Percentiles rank a stretch among this genome's conserved stretches.
These are phyloP conservation scores for Brasilioporus rufonigricans DNA, from an alignment of 768 basidiomycete species.

Conservation along the genomic window DNA sequence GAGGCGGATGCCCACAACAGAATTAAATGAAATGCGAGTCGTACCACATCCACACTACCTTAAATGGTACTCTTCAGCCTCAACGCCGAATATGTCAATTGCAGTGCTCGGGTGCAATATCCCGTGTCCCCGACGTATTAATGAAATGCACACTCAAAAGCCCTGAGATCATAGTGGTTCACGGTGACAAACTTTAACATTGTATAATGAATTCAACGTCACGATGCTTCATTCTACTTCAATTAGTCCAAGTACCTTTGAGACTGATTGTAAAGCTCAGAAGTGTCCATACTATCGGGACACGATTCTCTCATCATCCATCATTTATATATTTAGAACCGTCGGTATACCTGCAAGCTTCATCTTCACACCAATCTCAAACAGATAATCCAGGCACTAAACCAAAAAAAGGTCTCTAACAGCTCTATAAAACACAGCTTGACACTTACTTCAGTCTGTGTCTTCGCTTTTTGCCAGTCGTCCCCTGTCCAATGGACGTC, in stretches of 20 bases:
- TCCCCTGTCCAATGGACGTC: conserved; percentile 37
- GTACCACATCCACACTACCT: conserved; percentile 20
- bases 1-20: background rate
- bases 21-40: conserved; percentile 4
- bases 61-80: background rate
- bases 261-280: background rate
- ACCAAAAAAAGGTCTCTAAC: background rate
- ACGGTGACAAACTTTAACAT: background rate
- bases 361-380: conserved; percentile 87
- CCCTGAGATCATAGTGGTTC: background rate
- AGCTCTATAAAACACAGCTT: background rate
- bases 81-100: background rate
- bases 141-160: background rate
- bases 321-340: conserved; percentile 31
- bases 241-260: background rate
- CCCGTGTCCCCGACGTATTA: background rate
- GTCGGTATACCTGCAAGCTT: conserved; percentile 59
- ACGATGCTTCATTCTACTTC: background rate
- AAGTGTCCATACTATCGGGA: background rate
- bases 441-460: conserved; percentile 67
- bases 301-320: no score
- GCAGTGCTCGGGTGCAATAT: background rate
- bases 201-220: background rate
- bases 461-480: conserved; percentile 88
- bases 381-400: conserved; percentile 87